Conservation (phyloP, 164 flowering plant species). For the Brasenia schreberi region DNA sequence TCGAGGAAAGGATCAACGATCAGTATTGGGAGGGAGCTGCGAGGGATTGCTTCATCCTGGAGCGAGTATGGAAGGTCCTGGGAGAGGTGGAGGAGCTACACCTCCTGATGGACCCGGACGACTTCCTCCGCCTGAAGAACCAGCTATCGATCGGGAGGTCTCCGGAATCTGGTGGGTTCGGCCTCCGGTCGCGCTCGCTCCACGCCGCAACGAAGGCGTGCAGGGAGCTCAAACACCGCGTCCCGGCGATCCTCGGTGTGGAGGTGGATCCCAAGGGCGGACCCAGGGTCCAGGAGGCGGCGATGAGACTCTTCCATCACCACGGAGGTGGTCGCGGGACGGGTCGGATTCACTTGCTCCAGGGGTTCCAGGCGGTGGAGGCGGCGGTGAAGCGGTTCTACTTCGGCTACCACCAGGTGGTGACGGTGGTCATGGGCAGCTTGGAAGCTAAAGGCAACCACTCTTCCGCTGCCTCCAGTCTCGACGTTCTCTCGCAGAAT, state of each 20-base stretch:
- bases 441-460: constrained; percentile 52
- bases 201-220: constrained; percentile 37
- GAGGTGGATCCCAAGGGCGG: constrained; percentile 91
- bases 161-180: constrained; percentile 39
- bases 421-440: constrained; percentile 66
- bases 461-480: constrained; percentile 10
- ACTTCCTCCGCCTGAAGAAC: constrained; percentile 52
- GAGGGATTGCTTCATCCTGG: constrained; percentile 47
- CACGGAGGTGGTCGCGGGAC: constrained; percentile 14
- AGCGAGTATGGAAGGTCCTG: constrained; percentile 61
- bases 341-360: constrained; percentile 55
- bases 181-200: constrained; percentile 56
- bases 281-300: constrained; percentile 87
- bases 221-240: constrained; percentile 62
- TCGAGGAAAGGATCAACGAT: constrained; percentile 21
- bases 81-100: constrained; percentile 54
- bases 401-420: constrained; percentile 51
- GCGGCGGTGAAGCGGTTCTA: constrained; percentile 20
- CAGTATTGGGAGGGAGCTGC: constrained; percentile 30
- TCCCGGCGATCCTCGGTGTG: constrained; percentile 62
- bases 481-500: constrained; percentile 42
- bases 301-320: constrained; percentile 55
- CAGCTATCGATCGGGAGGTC: constrained; percentile 38
- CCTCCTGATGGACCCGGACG: constrained; percentile 72
- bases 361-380: constrained; percentile 68